Conservation (phyloP, 257 asterid species). For the Oldenlandia corymbosa region DNA sequence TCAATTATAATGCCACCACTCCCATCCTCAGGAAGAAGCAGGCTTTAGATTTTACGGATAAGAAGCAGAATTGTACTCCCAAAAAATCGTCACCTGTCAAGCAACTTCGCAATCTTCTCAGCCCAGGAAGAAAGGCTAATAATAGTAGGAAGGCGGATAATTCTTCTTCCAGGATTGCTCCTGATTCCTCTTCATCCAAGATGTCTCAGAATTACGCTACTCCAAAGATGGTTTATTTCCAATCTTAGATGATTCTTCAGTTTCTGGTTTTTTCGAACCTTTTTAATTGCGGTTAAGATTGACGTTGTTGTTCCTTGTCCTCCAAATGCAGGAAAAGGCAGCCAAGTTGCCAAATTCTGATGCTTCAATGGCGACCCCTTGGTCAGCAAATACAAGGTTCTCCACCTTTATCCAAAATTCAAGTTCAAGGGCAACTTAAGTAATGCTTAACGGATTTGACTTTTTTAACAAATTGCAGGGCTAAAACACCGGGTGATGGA, state of each 20-base stretch:
- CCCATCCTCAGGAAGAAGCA: slow-evolving; percentile 35
- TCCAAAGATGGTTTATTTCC: slow-evolving; percentile 37
- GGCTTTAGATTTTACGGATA: slow-evolving; percentile 21
- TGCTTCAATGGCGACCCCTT: slow-evolving; percentile 44
- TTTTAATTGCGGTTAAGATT: not conserved
- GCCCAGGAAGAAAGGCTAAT: slow-evolving; percentile 18
- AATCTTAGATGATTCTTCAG: not conserved
- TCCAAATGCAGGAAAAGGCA: slow-evolving; percentile 37
- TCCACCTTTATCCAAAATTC: not conserved
- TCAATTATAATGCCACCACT: slow-evolving; percentile 24
- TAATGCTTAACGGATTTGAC: not conserved
- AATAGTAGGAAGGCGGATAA: slow-evolving; percentile 27
- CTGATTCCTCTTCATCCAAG: slow-evolving; percentile 13
- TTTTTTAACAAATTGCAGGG: slow-evolving; percentile 35
- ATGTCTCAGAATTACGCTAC: slow-evolving; percentile 34
- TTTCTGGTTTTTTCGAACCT: not conserved
- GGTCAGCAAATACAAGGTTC: slow-evolving; percentile 52
- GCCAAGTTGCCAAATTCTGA: slow-evolving; percentile 31
- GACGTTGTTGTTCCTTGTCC: slow-evolving; percentile 7
- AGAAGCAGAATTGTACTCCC: slow-evolving; percentile 27
- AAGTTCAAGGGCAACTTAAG: not conserved
- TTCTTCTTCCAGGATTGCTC: slow-evolving; percentile 27
- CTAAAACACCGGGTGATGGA: slow-evolving; percentile 44
- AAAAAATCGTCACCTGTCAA: slow-evolving; percentile 54
- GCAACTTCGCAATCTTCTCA: slow-evolving; percentile 37